Percentiles rank a stretch among this genome's conserved stretches.
Conservation (phyloP, 257 asterid species). For the Solanum lignicaule region DNA sequence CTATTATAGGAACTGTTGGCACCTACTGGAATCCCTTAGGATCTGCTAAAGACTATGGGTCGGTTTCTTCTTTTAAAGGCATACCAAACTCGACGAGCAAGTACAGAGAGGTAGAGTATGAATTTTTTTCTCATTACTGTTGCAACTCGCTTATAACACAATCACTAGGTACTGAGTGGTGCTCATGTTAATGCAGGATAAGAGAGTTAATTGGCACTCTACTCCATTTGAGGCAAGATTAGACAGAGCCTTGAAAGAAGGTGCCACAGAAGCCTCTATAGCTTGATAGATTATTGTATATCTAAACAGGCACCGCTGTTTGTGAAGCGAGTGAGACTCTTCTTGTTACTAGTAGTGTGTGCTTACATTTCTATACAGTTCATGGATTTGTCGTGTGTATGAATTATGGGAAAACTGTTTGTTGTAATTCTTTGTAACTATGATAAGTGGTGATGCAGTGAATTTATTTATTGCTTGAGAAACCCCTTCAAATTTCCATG, state of each 20-base stretch:
- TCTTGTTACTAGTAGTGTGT: background rate
- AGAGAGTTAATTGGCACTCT: constrained; percentile 76
- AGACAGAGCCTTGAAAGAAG: constrained; percentile 60
- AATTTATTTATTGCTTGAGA: background rate
- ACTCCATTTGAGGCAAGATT: constrained; percentile 87
- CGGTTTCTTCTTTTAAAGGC: constrained; percentile 63
- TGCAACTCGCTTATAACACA: background rate
- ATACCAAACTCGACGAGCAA: constrained; percentile 89
- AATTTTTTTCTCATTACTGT: background rate
- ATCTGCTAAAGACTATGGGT: constrained; percentile 21
- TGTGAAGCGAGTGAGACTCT: constrained; percentile 10
- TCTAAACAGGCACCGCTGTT: background rate
- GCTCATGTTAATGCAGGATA: constrained; percentile 49
- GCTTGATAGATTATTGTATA: background rate
- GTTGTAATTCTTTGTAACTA: background rate
- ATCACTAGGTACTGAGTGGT: background rate
- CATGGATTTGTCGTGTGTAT: background rate
- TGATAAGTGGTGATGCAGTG: background rate
- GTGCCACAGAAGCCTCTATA: constrained; percentile 28
- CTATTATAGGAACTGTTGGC: constrained; percentile 89
- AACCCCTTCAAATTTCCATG: background rate
- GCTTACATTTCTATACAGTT: background rate
- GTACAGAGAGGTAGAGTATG: constrained; percentile 68
- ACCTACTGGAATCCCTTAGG: constrained; percentile 62
- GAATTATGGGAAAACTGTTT: background rate